Percentiles rank a stretch among this genome's conserved stretches.
phyloP scores from a whole-genome alignment of 2,329 filamentous ascomycete genomes.

The Sarocladium oryzae region DNA sequence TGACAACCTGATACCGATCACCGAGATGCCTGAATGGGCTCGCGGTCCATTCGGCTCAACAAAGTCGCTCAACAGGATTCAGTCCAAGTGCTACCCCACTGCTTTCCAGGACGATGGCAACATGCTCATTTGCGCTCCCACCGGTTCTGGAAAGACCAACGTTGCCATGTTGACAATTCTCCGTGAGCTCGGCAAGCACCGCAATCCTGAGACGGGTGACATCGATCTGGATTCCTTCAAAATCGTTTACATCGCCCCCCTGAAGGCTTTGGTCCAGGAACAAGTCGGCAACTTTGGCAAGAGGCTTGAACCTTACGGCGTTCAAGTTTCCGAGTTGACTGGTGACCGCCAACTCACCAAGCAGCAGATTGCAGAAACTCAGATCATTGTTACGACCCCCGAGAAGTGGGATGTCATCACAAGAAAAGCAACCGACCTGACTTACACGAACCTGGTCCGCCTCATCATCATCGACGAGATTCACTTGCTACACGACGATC shows the following conservation, averaged over 20 bases:
- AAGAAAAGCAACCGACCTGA: conserved; percentile 91
- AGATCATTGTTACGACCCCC: conserved; percentile 95
- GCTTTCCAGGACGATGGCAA: conserved; percentile 94
- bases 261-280: conserved; percentile 94
- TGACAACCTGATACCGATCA: conserved; percentile 75
- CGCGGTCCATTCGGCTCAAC: conserved; percentile 77
- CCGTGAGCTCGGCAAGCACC: conserved; percentile 92
- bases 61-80: conserved; percentile 87
- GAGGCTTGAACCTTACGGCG: conserved; percentile 81
- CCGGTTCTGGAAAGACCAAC: conserved; percentile 96
- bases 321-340: conserved; percentile 90
- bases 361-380: conserved; percentile 95
- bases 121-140: conserved; percentile 95
- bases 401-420: conserved; percentile 99
- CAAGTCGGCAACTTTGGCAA: conserved; percentile 97
- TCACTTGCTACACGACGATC: conserved; percentile 92
- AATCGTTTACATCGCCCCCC: conserved; percentile 92
- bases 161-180: conserved; percentile 96
- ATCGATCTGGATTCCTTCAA: conserved; percentile 97
- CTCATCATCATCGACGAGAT: conserved; percentile 98
- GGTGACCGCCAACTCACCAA: conserved; percentile 98
- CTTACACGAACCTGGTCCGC: conserved; percentile 94
- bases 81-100: conserved; percentile 85
- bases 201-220: conserved; percentile 81
- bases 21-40: conserved; percentile 90